Evolutionary conservation across 768 basidiomycete genomes (phyloP), one percentile per base, ranked within the genome.

Genomic region (Tremella mesenterica): DNA sequence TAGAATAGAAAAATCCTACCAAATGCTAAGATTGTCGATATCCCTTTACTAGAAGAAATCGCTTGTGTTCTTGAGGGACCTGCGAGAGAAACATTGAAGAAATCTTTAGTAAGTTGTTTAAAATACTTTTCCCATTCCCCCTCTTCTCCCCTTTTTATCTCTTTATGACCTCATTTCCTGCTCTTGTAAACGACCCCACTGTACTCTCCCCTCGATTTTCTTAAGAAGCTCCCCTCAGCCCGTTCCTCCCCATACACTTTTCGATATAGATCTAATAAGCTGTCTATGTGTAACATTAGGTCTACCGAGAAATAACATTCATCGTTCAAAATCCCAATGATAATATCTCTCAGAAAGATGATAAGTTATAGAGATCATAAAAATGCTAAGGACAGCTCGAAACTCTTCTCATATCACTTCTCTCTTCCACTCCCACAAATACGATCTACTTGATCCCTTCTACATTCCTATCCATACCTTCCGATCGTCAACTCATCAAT

Each of bases 371-470:
- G n/a, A n/a, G n/a, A n/a, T n/a, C n/a, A n/a, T n/a, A n/a, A n/a
- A n/a, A n/a, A n/a, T n/a, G n/a, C n/a, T n/a, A n/a, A n/a, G 20
- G 6, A 4, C 53, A 54, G 53, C 23, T 30, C 14, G 33, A 41
- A 9, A 27, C 53, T 9, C 45, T 54, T 18, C 46, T 54, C 33
- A 39, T 36, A 1, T 47, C 53, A 12, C 44, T 54, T 36, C 27
- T 36, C n/a, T 36, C 45, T 10, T 47, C 53, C 6, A 2, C 25
- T 7, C 53, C 34, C 45, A 28, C 20, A 8, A 34, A 43, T 4
- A 33, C 53, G 25, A 54, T 54, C 53, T 54, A 54, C 53, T 26
- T 54, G 34, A 33, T 54, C 45, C 45, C 53, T 1, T 34, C 31
- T 5, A 48, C 46, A 1, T 25, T 54, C 34, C 21, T 44, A 4